phyloP scores from a whole-genome alignment of 1,284 basidiomycete genomes.

The Athelia sp. region DNA sequence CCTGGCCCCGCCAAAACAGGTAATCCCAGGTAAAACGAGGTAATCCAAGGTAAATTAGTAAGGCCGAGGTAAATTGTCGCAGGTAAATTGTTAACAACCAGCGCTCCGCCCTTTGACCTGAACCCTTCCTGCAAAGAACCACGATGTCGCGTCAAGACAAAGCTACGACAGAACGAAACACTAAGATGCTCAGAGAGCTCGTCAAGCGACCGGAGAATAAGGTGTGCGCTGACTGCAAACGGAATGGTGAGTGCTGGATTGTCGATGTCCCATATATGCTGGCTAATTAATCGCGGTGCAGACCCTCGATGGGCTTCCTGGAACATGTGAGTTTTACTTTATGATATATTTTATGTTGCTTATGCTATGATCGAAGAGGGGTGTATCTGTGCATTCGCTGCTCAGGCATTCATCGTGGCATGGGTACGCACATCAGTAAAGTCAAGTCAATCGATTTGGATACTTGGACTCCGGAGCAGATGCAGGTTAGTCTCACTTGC shows the following conservation, averaged over 20 bases:
- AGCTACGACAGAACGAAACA: conserved; percentile 74
- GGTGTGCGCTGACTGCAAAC: conserved; percentile 89
- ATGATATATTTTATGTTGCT: not conserved
- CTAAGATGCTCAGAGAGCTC: conserved; percentile 76
- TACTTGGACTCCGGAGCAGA: conserved; percentile 97
- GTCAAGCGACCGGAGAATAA: conserved; percentile 92
- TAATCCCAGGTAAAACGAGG: no score
- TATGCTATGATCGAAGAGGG: conserved; percentile 46
- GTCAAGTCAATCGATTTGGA: conserved; percentile 98
- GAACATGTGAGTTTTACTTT: conserved; percentile 73
- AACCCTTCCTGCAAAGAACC: conserved; percentile 10
- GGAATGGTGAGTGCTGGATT: conserved; percentile 61
- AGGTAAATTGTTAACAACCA: no score
- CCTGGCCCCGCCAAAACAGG: no score
- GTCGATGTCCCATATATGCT: not conserved
- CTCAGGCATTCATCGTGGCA: conserved; percentile 96
- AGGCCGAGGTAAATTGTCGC: no score
- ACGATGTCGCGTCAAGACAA: conserved; percentile 76
- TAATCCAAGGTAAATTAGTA: no score
- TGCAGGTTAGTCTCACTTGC: conserved; percentile 62
- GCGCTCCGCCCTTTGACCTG: not conserved
- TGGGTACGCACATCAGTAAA: conserved; percentile 97
- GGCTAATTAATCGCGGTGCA: conserved; percentile 24
- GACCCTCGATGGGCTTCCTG: conserved; percentile 98
- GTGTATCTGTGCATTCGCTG: conserved; percentile 96